Percentiles rank a stretch among this genome's conserved stretches.
These are phyloP conservation scores for Volvox reticuliferus DNA, from an alignment of 139 green algal genomes.

Conservation along the genomic window DNA sequence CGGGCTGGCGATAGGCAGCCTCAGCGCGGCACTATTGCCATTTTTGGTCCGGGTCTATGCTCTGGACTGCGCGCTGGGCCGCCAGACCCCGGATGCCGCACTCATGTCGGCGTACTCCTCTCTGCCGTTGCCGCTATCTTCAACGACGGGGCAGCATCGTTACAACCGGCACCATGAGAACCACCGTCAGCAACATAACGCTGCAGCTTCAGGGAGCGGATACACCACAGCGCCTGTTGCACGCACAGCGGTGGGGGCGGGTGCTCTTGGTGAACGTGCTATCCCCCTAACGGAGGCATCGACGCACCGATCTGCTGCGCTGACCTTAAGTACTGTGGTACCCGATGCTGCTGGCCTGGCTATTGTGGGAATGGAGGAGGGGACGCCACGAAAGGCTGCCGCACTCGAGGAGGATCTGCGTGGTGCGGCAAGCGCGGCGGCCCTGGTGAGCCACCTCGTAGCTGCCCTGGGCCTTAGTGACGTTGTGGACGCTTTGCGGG, in stretches of 20 bases:
- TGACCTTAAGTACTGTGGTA: too few relatives aligned
- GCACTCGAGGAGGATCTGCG: too few relatives aligned
- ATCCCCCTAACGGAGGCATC: too few relatives aligned
- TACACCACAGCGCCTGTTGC: too few relatives aligned
- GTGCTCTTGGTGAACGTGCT: too few relatives aligned
- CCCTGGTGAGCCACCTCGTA: background rate
- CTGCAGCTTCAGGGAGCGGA: too few relatives aligned
- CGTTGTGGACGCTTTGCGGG: background rate
- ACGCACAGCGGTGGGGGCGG: too few relatives aligned
- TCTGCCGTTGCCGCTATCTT: background rate
- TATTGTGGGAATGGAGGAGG: too few relatives aligned
- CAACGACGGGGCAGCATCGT: background rate
- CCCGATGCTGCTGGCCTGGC: too few relatives aligned
- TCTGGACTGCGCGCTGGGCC: slow-evolving; percentile 39
- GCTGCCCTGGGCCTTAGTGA: background rate
- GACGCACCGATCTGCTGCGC: too few relatives aligned
- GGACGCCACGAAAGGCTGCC: background rate
- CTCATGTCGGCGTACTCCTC: slow-evolving; percentile 35
- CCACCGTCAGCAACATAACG: background rate
- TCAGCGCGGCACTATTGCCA: slow-evolving; percentile 37
- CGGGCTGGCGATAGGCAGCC: background rate
- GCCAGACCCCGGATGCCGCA: background rate
- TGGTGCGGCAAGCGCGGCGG: background rate
- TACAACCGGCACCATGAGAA: background rate
- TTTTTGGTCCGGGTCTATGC: slow-evolving; percentile 46